A percentile compares a stretch with the other conserved stretches of the same genome.
Evolutionary conservation across 2,329 filamentous ascomycete genomes (phyloP).

Genomic region (Boeremia lycopersici): DNA sequence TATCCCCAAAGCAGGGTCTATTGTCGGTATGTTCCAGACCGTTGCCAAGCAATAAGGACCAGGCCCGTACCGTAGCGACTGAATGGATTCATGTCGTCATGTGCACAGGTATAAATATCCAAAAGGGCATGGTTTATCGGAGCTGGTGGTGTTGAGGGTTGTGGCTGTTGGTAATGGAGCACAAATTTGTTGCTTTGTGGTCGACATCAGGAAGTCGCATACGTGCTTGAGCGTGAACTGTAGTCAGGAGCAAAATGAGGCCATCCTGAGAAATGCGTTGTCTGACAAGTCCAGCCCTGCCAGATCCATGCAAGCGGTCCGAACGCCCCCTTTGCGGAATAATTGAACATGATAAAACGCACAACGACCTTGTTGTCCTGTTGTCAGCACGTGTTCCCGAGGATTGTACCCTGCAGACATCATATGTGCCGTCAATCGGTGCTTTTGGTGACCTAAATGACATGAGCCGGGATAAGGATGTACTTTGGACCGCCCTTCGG

Average conservation of each 20-base stretch:
- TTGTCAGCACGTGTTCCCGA: too few species aligned
- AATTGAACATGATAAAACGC: conserved; percentile 9
- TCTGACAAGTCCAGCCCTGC: conserved; percentile 10
- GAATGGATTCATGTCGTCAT: conserved; percentile 27
- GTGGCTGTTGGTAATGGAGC: background rate
- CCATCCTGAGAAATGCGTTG: background rate
- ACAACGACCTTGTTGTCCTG: background rate
- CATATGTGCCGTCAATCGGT: too few species aligned
- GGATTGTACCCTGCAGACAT: too few species aligned
- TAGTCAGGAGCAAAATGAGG: background rate
- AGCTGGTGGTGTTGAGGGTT: background rate
- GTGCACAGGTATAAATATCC: background rate
- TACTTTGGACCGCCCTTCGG: too few species aligned
- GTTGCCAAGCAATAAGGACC: conserved; percentile 33
- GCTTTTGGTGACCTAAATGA: too few species aligned
- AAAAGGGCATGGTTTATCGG: background rate
- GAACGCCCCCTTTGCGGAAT: conserved; percentile 1
- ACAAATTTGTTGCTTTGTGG: background rate
- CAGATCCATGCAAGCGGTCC: background rate
- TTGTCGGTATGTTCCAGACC: conserved; percentile 25
- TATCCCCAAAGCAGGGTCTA: conserved; percentile 3
- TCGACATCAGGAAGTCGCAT: background rate
- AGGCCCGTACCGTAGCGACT: conserved; percentile 10
- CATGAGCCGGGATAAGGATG: too few species aligned
- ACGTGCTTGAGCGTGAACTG: background rate